phyloP scores from a whole-genome alignment of 2,329 filamentous ascomycete genomes.

The Apiospora marii region DNA sequence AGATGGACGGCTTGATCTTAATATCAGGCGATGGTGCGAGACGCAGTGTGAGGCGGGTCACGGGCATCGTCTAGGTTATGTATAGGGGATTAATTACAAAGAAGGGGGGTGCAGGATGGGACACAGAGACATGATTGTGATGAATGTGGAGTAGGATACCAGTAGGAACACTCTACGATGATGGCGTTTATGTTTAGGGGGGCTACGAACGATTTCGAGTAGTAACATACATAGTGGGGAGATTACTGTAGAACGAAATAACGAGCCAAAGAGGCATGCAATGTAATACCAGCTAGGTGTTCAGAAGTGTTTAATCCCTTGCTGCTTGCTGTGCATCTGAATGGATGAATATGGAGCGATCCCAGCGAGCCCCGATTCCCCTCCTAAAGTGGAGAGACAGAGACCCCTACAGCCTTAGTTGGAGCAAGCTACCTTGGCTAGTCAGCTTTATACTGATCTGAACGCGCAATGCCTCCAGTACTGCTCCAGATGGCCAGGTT shows the following conservation, averaged over 20 bases:
- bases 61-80: slow-evolving; percentile 40
- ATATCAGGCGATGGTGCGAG: slow-evolving; percentile 85
- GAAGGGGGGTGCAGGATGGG: not conserved
- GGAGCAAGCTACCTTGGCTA: not conserved
- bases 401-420: not conserved
- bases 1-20: slow-evolving; percentile 84
- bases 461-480: slow-evolving; percentile 11
- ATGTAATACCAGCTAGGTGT: not conserved
- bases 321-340: not conserved
- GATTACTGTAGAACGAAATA: slow-evolving; percentile 31
- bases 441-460: slow-evolving; percentile 10
- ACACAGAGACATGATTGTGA: slow-evolving; percentile 6
- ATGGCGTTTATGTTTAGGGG: slow-evolving; percentile 15
- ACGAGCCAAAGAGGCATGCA: slow-evolving; percentile 27
- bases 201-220: slow-evolving; percentile 1
- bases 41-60: slow-evolving; percentile 81
- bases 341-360: not conserved
- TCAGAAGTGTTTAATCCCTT: not conserved
- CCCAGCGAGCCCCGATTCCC: not conserved
- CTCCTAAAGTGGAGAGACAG: slow-evolving; percentile 16
- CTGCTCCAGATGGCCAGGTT: slow-evolving; percentile 1
- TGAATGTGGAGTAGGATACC: slow-evolving; percentile 10
- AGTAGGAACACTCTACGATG: slow-evolving; percentile 6
- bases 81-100: not conserved
- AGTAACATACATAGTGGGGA: not conserved